phyloP scores from a whole-genome alignment of 2,329 filamentous ascomycete species.

The Onygena corvina region DNA sequence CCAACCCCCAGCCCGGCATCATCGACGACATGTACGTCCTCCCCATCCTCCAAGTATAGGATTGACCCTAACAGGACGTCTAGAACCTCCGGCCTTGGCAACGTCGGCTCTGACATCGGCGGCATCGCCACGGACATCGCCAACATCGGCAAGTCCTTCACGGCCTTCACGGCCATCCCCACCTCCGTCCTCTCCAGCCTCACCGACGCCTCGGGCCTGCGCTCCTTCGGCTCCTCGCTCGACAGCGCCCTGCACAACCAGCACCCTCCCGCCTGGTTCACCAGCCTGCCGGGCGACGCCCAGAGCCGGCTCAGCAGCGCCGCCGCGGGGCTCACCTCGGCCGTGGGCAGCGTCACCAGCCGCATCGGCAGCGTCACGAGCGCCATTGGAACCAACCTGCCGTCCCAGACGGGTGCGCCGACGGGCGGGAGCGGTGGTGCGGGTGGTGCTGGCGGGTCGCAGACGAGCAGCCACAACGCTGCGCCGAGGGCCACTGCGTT shows the following conservation, averaged over 20 bases:
- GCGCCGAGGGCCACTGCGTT: conserved; percentile 12
- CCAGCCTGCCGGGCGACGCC: conserved; percentile 12
- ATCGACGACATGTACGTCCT: conserved; percentile 10
- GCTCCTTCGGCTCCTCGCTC: conserved; percentile 10
- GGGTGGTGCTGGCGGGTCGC: not conserved
- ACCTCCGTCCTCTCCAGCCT: conserved; percentile 9
- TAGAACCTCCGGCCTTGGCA: not conserved
- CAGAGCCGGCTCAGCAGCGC: conserved; percentile 11
- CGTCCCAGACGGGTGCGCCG: not conserved
- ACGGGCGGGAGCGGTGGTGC: not conserved
- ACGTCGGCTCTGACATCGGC: not conserved
- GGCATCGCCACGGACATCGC: conserved; percentile 4
- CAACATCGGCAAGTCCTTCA: conserved; percentile 9
- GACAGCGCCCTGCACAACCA: conserved; percentile 13
- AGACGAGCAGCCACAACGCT: conserved; percentile 5
- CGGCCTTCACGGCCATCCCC: conserved; percentile 11
- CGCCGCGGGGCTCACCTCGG: conserved; percentile 8
- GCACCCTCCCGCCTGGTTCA: conserved; percentile 14
- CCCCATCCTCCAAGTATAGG: not conserved
- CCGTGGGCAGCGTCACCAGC: conserved; percentile 31
- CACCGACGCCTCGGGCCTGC: conserved; percentile 4
- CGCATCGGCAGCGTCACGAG: conserved; percentile 1
- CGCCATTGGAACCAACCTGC: no score
- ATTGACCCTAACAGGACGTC: not conserved
- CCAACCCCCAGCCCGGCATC: conserved; percentile 9